Percentiles rank a stretch among this genome's conserved stretches.
These are phyloP conservation scores for Blastobotrys niveus DNA, from an alignment of 1,139 yeast species.

Conservation along the genomic window DNA sequence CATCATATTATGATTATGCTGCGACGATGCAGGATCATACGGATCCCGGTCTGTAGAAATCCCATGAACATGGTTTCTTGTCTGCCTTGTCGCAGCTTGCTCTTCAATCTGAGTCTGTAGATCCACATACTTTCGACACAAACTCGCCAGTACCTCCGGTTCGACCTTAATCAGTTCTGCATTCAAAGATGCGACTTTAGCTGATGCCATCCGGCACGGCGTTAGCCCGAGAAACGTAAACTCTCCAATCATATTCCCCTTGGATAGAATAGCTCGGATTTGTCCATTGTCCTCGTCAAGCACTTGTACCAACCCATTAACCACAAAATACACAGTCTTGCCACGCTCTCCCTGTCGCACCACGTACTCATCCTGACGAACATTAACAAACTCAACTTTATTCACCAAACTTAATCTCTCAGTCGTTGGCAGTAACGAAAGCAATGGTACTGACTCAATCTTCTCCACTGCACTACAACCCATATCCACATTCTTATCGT, in stretches of 20 bases:
- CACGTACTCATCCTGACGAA: conserved; percentile 42
- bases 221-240: conserved; percentile 59
- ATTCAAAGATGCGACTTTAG: conserved; percentile 49
- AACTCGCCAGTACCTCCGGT: conserved; percentile 45
- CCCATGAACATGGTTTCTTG: conserved; percentile 10
- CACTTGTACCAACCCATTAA: conserved; percentile 67
- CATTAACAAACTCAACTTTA: not conserved
- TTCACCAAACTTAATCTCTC: conserved; percentile 8
- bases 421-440: conserved; percentile 10
- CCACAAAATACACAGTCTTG: conserved; percentile 59
- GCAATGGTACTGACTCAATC: conserved; percentile 10
- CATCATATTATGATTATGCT: too few species aligned
- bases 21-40: not conserved
- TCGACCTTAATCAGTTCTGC: conserved; percentile 57
- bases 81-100: conserved; percentile 40
- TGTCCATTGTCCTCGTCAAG: conserved; percentile 40
- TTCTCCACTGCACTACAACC: not conserved
- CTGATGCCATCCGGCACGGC: conserved; percentile 52
- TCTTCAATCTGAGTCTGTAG: conserved; percentile 53
- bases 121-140: conserved; percentile 54
- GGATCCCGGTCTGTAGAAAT: conserved; percentile 7
- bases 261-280: conserved; percentile 51
- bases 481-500: not conserved
- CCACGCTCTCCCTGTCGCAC: conserved; percentile 56
- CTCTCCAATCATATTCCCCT: conserved; percentile 71